Percentiles rank a stretch among this genome's conserved stretches.
Evolutionary conservation across 169 alveolate genomes (phyloP).

Genomic region (Eimeria acervulina): DNA sequence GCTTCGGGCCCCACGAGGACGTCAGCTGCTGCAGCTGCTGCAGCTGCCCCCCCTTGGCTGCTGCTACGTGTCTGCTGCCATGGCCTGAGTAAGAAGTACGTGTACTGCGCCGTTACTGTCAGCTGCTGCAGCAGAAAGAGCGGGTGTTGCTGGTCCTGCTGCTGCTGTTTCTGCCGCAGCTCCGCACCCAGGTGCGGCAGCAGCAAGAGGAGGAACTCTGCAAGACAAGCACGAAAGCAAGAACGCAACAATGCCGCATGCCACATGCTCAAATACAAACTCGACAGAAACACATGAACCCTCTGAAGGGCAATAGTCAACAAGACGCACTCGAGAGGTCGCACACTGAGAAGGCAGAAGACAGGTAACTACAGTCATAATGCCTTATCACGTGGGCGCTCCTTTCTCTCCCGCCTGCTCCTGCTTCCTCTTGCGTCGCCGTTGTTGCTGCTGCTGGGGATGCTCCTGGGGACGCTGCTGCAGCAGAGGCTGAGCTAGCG

Average conservation of each 20-base stretch:
- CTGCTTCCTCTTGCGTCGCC: not conserved
- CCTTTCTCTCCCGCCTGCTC: not conserved
- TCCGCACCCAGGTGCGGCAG: slow-evolving; percentile 46
- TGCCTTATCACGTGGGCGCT: slow-evolving; percentile 6
- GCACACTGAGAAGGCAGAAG: not conserved
- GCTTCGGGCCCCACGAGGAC: not conserved
- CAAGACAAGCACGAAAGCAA: not conserved
- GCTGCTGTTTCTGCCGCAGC: not conserved
- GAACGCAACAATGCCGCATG: too few species aligned
- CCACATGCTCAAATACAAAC: not conserved
- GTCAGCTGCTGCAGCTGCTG: not conserved
- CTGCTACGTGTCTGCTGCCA: slow-evolving; percentile 25
- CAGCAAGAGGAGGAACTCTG: slow-evolving; percentile 52
- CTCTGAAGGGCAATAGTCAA: not conserved
- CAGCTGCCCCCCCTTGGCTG: not conserved
- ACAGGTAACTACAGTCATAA: not conserved
- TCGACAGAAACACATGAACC: not conserved
- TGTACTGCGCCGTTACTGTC: slow-evolving; percentile 19
- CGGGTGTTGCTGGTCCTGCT: not conserved
- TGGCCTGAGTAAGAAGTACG: slow-evolving; percentile 33
- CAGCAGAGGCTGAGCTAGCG: not conserved
- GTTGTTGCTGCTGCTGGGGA: not conserved
- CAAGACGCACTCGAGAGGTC: slow-evolving; percentile 13
- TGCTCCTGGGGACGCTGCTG: not conserved
- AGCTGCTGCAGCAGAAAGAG: slow-evolving; percentile 48